Percentiles rank a stretch among this genome's conserved stretches.
Conservation (phyloP, 805 yeast genomes). For the Lipomyces sp. region DNA sequence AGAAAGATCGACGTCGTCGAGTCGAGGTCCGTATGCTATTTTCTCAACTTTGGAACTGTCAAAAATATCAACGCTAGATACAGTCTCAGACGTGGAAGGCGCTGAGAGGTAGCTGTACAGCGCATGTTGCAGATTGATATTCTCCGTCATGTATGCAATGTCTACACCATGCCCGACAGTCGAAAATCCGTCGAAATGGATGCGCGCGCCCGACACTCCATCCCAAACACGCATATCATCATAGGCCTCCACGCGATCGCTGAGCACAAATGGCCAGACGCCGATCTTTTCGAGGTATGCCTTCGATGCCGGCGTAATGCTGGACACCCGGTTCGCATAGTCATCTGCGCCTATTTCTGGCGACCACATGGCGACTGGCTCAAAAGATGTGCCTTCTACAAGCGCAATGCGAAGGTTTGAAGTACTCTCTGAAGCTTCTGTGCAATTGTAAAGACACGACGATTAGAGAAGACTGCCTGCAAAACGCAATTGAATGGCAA, state of each 20-base stretch:
- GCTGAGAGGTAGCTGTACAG: conserved; percentile 54
- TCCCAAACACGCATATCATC: conserved; percentile 85
- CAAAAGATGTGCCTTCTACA: conserved; percentile 68
- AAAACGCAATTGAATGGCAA: not conserved
- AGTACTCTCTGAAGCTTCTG: conserved; percentile 61
- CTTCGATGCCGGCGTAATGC: conserved; percentile 75
- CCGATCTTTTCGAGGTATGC: conserved; percentile 48
- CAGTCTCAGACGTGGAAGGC: conserved; percentile 33
- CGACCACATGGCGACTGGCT: conserved; percentile 49
- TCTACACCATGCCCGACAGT: conserved; percentile 28
- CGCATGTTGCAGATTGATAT: conserved; percentile 75
- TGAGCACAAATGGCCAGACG: conserved; percentile 65
- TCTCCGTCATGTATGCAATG: conserved; percentile 85
- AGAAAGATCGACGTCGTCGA: conserved; percentile 36
- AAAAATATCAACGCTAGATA: conserved; percentile 43
- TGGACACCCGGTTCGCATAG: conserved; percentile 76
- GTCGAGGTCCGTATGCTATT: conserved; percentile 41
- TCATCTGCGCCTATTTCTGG: conserved; percentile 44
- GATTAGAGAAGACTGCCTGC: not conserved
- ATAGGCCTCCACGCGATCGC: conserved; percentile 73
- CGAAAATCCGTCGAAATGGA: conserved; percentile 65
- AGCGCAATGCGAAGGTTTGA: conserved; percentile 58
- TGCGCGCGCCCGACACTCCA: conserved; percentile 64
- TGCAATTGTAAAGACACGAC: not conserved
- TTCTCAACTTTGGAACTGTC: conserved; percentile 67